Base-by-base conservation (phyloP, 805 yeast genomes). In the Brettanomyces naardenensis region DNA sequence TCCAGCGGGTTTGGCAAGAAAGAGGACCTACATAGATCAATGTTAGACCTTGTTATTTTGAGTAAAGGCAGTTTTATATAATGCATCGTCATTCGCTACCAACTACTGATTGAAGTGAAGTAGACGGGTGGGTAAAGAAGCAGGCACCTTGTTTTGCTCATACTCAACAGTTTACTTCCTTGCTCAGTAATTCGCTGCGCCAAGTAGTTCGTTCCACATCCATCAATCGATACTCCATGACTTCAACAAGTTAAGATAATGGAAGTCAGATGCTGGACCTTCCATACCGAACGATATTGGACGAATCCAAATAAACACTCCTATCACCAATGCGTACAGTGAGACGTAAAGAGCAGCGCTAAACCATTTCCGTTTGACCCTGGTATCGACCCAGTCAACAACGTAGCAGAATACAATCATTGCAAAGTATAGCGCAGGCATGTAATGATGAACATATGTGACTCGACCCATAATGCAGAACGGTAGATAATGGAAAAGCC, bases 351-450 rank as follows among this genome's bases (percentile, higher is more conserved):
- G 46, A 4, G 47, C 35, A 33, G 51, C 49, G 11, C 65, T 43
- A 26, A 52, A 51, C 15, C 46, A 31, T 13, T 40, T 44, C 37
- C 49, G 39, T 39, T 52, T 47, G 27, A 53, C 47, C 27, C 29
- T 44, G 6, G 46, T 36, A 11, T 51, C 48, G 29, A 49, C 32
- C 5, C 42, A 41, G 53, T 80, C 86, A 33, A 80, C 62, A 46
- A 73, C 63, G 59, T 75, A 83, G 40, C 75, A 76, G 48, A 77
- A 69, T 22, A 86, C 80, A 46, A 89, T 65, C 67, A 88, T 80
- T 36, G 97, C 97, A 66, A 90, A 90, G 64, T 84, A 90, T 45
- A 89, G 71, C 1, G 97, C 95, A 11, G 98, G 98, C 48, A 88
- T 75, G 61, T 90, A 90, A 60, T 90, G 98, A 63, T 90, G 98